Conservation (phyloP, 2,329 filamentous ascomycete species). For the Rutstroemia sydowiana region DNA sequence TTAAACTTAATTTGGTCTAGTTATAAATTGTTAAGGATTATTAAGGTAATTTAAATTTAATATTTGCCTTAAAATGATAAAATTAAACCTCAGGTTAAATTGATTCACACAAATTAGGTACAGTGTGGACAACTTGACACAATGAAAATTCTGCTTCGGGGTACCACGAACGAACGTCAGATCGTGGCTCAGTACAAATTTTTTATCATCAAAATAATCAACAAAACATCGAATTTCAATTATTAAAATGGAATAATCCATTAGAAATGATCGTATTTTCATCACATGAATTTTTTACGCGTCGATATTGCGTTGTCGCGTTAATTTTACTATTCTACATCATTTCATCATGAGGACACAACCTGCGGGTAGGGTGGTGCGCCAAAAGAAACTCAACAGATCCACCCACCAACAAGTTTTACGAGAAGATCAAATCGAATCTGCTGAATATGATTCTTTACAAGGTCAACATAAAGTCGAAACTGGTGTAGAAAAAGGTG, state of each 20-base stretch:
- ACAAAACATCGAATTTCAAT: slow-evolving; percentile 18
- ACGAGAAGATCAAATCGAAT: slow-evolving; percentile 84
- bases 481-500: slow-evolving; percentile 92
- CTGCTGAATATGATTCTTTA: slow-evolving; percentile 66
- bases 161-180: slow-evolving; percentile 11
- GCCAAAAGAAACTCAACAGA: slow-evolving; percentile 51
- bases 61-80: neutral
- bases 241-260: slow-evolving; percentile 17
- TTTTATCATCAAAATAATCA: slow-evolving; percentile 23
- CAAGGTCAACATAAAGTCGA: slow-evolving; percentile 79
- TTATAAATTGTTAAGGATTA: neutral
- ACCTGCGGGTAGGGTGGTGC: slow-evolving; percentile 32
- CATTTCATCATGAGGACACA: slow-evolving; percentile 17
- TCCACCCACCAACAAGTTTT: slow-evolving; percentile 44
- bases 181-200: slow-evolving; percentile 7
- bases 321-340: slow-evolving; percentile 9
- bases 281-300: slow-evolving; percentile 22
- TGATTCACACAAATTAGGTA: slow-evolving; percentile 7
- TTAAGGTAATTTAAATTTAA: neutral
- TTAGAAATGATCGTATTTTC: slow-evolving; percentile 22
- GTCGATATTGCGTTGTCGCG: slow-evolving; percentile 15
- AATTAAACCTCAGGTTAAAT: neutral
- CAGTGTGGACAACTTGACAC: slow-evolving; percentile 9
- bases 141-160: slow-evolving; percentile 8
- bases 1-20: slow-evolving; percentile 2